Percentiles rank a stretch among this genome's conserved stretches.
Conservation (phyloP, 352 stramenopile genomes). For the Phytophthora aleatoria region DNA sequence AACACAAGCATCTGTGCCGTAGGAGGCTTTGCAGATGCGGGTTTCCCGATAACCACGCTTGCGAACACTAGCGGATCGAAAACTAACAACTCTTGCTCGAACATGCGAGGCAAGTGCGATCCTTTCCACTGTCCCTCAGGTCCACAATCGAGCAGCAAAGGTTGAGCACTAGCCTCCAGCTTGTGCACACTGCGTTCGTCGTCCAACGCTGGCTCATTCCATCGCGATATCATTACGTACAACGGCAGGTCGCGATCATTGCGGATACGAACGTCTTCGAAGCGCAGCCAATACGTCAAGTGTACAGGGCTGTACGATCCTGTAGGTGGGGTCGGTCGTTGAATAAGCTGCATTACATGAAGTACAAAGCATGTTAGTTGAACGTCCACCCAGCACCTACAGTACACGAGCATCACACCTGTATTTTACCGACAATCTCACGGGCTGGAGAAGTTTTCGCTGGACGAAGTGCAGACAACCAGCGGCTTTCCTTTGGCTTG, state of each 20-base stretch:
- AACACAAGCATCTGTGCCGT: conserved; percentile 52
- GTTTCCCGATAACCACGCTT: conserved; percentile 66
- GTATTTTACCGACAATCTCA: conserved; percentile 24
- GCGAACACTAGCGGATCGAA: conserved; percentile 61
- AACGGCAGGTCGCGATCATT: conserved; percentile 66
- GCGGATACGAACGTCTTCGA: conserved; percentile 53
- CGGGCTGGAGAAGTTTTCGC: conserved; percentile 10
- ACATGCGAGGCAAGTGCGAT: conserved; percentile 45
- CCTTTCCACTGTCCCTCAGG: conserved; percentile 70
- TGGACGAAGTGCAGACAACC: conserved; percentile 21
- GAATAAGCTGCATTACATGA: conserved; percentile 15
- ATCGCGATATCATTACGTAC: conserved; percentile 61
- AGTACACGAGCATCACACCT: conserved; percentile 10
- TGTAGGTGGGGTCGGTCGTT: conserved; percentile 2
- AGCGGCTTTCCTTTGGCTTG: conserved; percentile 26
- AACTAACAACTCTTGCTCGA: conserved; percentile 62
- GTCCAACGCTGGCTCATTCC: conserved; percentile 21
- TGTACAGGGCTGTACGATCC: background rate
- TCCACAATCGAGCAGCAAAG: conserved; percentile 57
- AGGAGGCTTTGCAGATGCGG: conserved; percentile 57
- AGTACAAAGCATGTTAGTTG: conserved; percentile 4
- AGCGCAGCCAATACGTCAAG: conserved; percentile 56
- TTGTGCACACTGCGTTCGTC: conserved; percentile 39
- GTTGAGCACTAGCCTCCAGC: conserved; percentile 50
- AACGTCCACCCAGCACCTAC: background rate